Conservation (phyloP, 106 monocot genomes). For the Agapanthus africanus region DNA sequence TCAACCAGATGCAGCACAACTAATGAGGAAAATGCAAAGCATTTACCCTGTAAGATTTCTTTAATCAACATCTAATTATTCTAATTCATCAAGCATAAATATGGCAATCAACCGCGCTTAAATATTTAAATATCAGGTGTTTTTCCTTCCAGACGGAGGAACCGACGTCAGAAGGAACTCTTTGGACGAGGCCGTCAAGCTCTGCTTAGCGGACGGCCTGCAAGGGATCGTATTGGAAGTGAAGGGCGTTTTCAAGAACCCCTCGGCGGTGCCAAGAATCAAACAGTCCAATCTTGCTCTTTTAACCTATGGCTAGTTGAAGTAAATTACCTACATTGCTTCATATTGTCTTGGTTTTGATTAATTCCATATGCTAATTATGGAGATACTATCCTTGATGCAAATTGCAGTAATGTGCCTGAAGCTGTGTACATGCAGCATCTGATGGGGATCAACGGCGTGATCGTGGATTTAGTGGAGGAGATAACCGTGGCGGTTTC, state of each 20-base stretch:
- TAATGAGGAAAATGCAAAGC: constrained; percentile 56
- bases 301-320: constrained; percentile 71
- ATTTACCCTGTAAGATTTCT: constrained; percentile 61
- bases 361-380: too few species aligned
- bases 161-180: constrained; percentile 73
- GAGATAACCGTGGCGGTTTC: constrained; percentile 64
- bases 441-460: constrained; percentile 80
- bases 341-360: too few species aligned
- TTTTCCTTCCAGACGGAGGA: constrained; percentile 83
- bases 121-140: constrained; percentile 41
- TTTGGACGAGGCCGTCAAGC: constrained; percentile 61
- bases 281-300: constrained; percentile 68
- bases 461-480: constrained; percentile 73
- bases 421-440: constrained; percentile 89
- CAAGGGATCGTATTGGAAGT: constrained; percentile 86
- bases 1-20: constrained; percentile 70
- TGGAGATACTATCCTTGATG: too few species aligned
- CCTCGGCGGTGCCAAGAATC: constrained; percentile 39
- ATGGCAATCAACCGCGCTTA: not conserved
- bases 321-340: too few species aligned
- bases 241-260: constrained; percentile 57
- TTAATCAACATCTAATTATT: too few species aligned
- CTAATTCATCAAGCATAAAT: not conserved
- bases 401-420: constrained; percentile 52
- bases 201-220: constrained; percentile 34